A percentile compares a stretch with the other conserved stretches of the same genome.
Evolutionary conservation across 1,139 yeast species (phyloP).

Genomic region (Geotrichum klebahnii): DNA sequence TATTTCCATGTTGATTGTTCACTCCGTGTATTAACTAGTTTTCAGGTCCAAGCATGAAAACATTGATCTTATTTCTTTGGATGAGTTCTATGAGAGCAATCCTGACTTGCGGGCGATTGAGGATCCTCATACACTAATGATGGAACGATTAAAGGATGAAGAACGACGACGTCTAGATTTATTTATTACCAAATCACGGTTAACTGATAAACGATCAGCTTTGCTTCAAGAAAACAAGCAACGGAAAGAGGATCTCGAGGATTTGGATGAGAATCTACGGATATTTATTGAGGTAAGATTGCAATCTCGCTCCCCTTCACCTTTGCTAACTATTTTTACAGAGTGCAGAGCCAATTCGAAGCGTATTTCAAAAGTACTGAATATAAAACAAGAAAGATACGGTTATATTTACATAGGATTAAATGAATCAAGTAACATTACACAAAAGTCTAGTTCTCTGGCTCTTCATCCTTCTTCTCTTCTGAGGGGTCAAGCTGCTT

Average conservation of each 20-base stretch:
- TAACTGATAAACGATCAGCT: constrained; percentile 27
- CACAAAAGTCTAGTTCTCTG: neutral
- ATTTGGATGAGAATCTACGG: constrained; percentile 30
- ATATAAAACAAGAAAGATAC: neutral
- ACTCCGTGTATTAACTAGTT: neutral
- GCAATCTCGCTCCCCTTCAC: neutral
- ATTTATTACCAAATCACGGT: constrained; percentile 29
- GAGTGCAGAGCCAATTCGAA: constrained; percentile 30
- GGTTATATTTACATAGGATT: constrained; percentile 9
- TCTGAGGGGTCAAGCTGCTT: constrained; percentile 41
- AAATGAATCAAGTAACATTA: neutral
- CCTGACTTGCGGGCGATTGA: constrained; percentile 28
- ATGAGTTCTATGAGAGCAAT: constrained; percentile 31
- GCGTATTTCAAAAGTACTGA: constrained; percentile 28
- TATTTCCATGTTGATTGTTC: neutral
- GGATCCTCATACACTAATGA: constrained; percentile 31
- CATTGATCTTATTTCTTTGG: constrained; percentile 36
- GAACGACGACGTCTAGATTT: constrained; percentile 32
- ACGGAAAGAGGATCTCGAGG: constrained; percentile 32
- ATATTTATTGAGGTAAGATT: constrained; percentile 26
- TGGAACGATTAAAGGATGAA: constrained; percentile 38
- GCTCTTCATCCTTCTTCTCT: constrained; percentile 9
- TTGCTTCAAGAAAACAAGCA: constrained; percentile 30
- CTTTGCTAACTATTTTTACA: neutral
- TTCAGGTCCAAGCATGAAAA: constrained; percentile 28